Evolutionary conservation across 495 filamentous ascomycete species (phyloP), one percentile per base, ranked within the genome.

Genomic region (Melanomma pulvis-pyrius): DNA sequence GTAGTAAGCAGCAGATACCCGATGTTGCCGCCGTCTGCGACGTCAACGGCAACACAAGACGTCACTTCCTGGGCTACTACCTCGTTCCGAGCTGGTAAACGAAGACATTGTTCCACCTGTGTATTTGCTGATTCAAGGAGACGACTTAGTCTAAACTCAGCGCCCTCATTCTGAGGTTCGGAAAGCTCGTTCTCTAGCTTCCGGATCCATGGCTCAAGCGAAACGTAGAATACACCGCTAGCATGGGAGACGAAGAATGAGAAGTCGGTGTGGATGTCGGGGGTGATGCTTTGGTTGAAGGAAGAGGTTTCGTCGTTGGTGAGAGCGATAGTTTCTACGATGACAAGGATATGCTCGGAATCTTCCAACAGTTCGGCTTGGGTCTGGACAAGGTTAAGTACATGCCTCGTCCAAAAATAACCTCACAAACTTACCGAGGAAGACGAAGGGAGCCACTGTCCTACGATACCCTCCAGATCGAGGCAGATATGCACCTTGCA

Each of bases 1-100:
- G 84, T 81, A 0, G 92, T 92, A 39, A 96, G 79, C 39, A 97
- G 78, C 44, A 96, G 82, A 69, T 92, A 90, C 56, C 91, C 92
- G 48, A 96, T 78, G 67, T 92, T 88, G 13, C 87, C 85, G 68
- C 92, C 88, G 34, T 82, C 81, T 61, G 92, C 84, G 22, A 87
- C 81, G 32, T 82, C 81, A 61, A 93, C 84, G 21, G 87, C 81
- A n/a, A 88, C 77, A 67, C 86, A 85, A 15, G 88, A 41, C 72
- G 73, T 65, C 8, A 71, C 50, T 29, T 36, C 44, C 21, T 54
- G 41, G 8, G 62, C 59, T 26, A 79, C 50, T 79, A 79, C 0
- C 81, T 82, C n/a, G 48, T 21, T 47, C 48, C 47, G 34, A 36
- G 36, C 15, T 41, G 28, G 32, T 19, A 68, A 86, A 81, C 39